phyloP scores from a whole-genome alignment of 1,284 basidiomycete genomes.

The Cutaneotrichosporon sp. region DNA sequence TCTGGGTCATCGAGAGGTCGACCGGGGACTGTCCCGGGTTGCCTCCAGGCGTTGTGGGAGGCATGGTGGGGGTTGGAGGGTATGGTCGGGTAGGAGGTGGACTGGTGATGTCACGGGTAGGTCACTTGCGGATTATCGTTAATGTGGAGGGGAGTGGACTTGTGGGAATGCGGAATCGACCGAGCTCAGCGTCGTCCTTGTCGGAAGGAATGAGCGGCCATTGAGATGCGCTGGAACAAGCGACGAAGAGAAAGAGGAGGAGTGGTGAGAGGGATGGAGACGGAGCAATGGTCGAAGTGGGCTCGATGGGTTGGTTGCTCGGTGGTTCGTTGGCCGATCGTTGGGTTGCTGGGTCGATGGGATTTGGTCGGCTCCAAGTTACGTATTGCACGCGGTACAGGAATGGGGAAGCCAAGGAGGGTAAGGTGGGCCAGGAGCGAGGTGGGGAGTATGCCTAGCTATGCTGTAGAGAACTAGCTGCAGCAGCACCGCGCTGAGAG shows the following conservation, averaged over 20 bases:
- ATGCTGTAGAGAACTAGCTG: no score
- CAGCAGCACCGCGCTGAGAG: no score
- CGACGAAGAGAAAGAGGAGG: neutral
- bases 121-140: no score
- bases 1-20: slow-evolving; percentile 7
- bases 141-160: neutral
- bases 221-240: neutral
- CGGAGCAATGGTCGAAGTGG: neutral
- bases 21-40: neutral
- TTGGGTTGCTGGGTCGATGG: no score
- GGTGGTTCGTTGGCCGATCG: no score
- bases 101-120: neutral
- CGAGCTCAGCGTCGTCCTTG: neutral
- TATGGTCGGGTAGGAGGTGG: neutral
- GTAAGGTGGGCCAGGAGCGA: no score
- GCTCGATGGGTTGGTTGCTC: no score
- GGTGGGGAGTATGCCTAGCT: no score
- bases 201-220: neutral
- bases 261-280: neutral
- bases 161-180: neutral
- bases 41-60: neutral
- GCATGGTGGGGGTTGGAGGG: neutral
- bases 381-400: no score
- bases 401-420: no score
- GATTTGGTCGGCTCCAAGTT: no score